Percentiles rank a stretch among this genome's conserved stretches.
These are phyloP conservation scores for Paramyrothecium roridum DNA, from an alignment of 2,329 filamentous ascomycete species.

Conservation along the genomic window DNA sequence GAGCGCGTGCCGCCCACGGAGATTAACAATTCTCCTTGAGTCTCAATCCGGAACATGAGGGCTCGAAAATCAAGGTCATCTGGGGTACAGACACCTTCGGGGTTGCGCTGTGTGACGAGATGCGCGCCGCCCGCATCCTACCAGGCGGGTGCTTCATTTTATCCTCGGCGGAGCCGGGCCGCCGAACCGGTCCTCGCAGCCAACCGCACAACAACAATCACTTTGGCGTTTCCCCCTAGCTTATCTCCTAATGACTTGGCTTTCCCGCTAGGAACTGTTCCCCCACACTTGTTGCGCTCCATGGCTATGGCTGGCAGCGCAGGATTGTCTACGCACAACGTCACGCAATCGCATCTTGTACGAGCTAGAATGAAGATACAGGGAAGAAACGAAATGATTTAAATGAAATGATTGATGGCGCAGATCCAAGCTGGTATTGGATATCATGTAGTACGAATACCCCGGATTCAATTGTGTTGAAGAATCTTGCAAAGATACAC, in stretches of 20 bases:
- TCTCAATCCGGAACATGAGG: too few species aligned
- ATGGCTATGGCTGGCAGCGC: too few species aligned
- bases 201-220: background rate
- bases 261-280: background rate
- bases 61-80: conserved; percentile 1
- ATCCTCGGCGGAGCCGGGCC: background rate
- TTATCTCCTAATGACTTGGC: background rate
- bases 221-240: background rate
- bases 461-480: background rate
- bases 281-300: too few species aligned
- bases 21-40: too few species aligned
- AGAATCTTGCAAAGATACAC: background rate
- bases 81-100: conserved; percentile 8
- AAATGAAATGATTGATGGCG: background rate
- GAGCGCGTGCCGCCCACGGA: too few species aligned
- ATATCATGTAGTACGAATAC: background rate
- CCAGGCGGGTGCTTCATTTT: conserved; percentile 12
- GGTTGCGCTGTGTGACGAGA: conserved; percentile 3
- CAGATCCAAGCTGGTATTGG: background rate
- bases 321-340: background rate
- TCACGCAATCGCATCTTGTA: background rate
- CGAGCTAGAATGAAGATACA: background rate
- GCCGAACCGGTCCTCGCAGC: background rate
- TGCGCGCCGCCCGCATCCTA: conserved; percentile 7
- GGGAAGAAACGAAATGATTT: background rate